Base-by-base conservation (phyloP, 768 basidiomycete genomes). In the Suillus sp. region DNA sequence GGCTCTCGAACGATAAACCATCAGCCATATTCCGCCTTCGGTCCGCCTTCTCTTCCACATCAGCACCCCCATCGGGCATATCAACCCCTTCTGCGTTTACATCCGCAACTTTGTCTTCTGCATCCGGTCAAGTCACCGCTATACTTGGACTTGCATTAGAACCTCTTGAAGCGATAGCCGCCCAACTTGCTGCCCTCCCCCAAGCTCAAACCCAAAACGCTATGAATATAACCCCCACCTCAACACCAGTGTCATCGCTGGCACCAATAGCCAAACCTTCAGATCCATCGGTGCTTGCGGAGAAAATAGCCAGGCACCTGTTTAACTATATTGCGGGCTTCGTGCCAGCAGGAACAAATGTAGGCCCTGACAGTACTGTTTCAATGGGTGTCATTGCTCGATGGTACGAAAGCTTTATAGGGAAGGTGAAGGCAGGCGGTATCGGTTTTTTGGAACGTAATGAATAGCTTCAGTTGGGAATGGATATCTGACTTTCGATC, bases 1-100 rank as follows among this genome's bases (percentile, higher is more conserved):
- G 93, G 87, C 81, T 96, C 30, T 92, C 92, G 16, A 94, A 94
- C 71, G 92, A 93, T 37, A 94, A 94, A 71, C 93, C 93, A 0
- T 93, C 92, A 13, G 91, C 92, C 0, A 92, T 95, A 70, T 94
- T 94, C 77, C 91, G 93, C 27, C 80, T 94, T 27, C 84, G 88
- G 4, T 87, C 89, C 9, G 84, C 84, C 13, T 89, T 86, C 70
- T 79, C 78, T n/a, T 66, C 79, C 0, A 60, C 70, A 13, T 64
- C 76, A 8, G 65, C 69, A 45, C 71, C 78, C 6, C 69, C 72
- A 4, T 71, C 76, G 2, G 73, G 74, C 4, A 71, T 71, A 67
- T 70, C 32, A 6, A 74, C 73, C 2, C 75, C 64, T n/a, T 72
- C 74, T 10, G 76, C 75, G n/a, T 77, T 75, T 56, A 67, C 74